phyloP scores from a whole-genome alignment of 2,329 filamentous ascomycete genomes.

The Massarina eburnea region DNA sequence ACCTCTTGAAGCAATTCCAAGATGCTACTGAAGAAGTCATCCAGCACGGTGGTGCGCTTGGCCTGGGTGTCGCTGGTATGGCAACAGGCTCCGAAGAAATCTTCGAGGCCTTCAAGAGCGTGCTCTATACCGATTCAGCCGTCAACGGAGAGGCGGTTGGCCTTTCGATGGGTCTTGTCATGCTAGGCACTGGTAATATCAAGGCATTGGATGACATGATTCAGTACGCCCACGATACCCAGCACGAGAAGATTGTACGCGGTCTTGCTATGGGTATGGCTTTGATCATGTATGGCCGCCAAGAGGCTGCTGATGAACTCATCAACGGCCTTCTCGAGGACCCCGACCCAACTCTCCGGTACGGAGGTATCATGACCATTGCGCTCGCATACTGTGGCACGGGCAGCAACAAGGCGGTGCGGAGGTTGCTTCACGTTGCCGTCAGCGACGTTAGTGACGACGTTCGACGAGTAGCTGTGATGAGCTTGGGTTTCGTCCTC shows the following conservation, averaged over 20 bases:
- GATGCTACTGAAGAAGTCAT: constrained; percentile 86
- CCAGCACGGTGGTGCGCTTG: constrained; percentile 92
- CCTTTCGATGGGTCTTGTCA: constrained; percentile 94
- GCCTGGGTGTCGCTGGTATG: constrained; percentile 96
- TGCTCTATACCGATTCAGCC: constrained; percentile 90
- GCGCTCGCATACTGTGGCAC: constrained; percentile 96
- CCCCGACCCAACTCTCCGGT: constrained; percentile 88
- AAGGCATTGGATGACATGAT: constrained; percentile 96
- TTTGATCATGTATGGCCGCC: constrained; percentile 94
- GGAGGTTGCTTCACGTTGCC: constrained; percentile 90
- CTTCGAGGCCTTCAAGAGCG: constrained; percentile 85
- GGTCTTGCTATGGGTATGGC: constrained; percentile 96
- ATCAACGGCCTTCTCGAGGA: constrained; percentile 93
- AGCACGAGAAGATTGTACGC: constrained; percentile 98
- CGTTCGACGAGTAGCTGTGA: constrained; percentile 91
- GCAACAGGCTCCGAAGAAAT: constrained; percentile 88
- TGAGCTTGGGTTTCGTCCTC: constrained; percentile 96
- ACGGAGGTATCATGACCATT: constrained; percentile 98
- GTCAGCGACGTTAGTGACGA: constrained; percentile 99
- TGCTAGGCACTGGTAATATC: constrained; percentile 96
- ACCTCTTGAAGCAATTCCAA: constrained; percentile 73
- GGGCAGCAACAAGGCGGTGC: constrained; percentile 97
- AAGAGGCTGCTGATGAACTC: constrained; percentile 91
- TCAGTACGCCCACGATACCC: constrained; percentile 94
- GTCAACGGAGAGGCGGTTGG: constrained; percentile 97